Base-by-base conservation (phyloP, 1,284 basidiomycete species). In the Cutaneotrichosporon curvatum region DNA sequence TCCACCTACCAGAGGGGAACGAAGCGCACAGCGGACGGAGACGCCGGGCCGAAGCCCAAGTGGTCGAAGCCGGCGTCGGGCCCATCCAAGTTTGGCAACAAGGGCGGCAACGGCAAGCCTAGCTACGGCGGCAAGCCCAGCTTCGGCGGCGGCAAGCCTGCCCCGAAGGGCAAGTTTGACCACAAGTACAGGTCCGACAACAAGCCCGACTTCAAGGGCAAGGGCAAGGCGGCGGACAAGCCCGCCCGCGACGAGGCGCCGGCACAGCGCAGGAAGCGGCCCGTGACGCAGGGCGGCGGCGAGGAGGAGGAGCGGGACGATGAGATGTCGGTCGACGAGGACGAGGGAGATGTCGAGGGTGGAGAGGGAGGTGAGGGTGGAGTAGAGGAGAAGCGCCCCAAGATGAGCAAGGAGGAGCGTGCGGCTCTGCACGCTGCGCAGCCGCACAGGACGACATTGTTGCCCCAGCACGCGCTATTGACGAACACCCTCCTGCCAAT, bases 401-500 rank as follows among this genome's bases (percentile, higher is more conserved):
- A 57, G 38, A 59, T 63, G 54, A 47, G 43, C 43, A 64, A 65
- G 57, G 62, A 59, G 34, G 66, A 69, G 43, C 60, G 58, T 39
- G 52, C 55, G n/a, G 69, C 68, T 9, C 45, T 69, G 21, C 68
- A 69, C 45, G 67, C 65, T 28, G 59, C 62, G 39, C 66, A 72
- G 57, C 70, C 71, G 3, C 72, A 73, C 48, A 63, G 71, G 55
- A 84, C 85, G 0, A 76, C 83, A 2, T 85, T 88, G 62, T 83
- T 87, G 0, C 82, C 91, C 63, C 84, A 84, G 1, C 75, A 78
- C 32, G 72, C 89, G 2, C 78, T 91, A 18, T 68, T 74, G 3
- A 78, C 83, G 39, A 86, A 87, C 31, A 91, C 88, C 2, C 58
- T 72, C 7, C 51, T 70, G 63, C 77, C 78, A 2, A 73, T 85